Evolutionary conservation across 73 alveolate genomes (phyloP), one percentile per base, ranked within the genome.

Genomic region (Paramecium caudatum): DNA sequence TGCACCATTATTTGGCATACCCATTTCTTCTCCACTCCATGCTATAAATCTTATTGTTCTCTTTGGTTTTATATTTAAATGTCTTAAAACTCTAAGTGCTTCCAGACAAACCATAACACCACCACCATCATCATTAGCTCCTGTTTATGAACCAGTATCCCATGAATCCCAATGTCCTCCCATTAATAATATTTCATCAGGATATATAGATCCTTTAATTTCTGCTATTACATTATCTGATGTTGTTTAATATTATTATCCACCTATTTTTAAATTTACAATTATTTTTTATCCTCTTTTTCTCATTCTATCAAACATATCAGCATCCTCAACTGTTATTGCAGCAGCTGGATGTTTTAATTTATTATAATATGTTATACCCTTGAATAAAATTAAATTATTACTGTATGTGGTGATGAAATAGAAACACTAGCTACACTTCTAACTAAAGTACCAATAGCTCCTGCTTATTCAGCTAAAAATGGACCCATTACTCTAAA

Each of bases 1-100:
- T 1, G 94, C 94, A 47, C 94, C 94, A 78, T 82, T 48, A 46
- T 30, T 4, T 30, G 80, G 7, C 55, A 80, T 41, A 19, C 94
- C 94, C 90, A 68, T 68, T 55, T 90, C 94, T 32, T 90, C 94
- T 43, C 94, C 94, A 78, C 94, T 90, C 94, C 94, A 90, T 12
- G 94, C 94, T 5, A 90, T 90, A 34, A 69, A 90, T 46, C 94
- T 80, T 6, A 90, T 46, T 12, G 94, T 90, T 90, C 94, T 90
- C 25, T 74, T 74, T 47, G 94, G 83, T 32, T 50, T 78, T 3
- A 90, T 46, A 4, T 91, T 91, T 1, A 50, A 30, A 47, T 86
- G 45, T 27, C 48, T 50, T 12, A 39, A 46, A 0, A 86, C 3
- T 86, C 55, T 86, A 13, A 86, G 49, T 37, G 82, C 93, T 23